Conservation (phyloP, 768 basidiomycete genomes). For the Polyporus arcularius region DNA sequence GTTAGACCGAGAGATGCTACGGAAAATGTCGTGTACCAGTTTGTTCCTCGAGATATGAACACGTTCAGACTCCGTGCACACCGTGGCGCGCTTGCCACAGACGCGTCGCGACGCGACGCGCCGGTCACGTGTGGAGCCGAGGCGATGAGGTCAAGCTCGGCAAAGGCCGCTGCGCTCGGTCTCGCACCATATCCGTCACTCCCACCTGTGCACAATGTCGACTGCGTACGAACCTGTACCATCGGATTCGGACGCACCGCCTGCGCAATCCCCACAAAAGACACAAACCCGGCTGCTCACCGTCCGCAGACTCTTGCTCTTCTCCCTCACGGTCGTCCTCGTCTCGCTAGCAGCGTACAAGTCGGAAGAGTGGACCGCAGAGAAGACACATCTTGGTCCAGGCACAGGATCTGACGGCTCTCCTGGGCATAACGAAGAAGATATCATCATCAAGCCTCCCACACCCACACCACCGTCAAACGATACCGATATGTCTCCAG, state of each 20-base stretch:
- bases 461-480: not conserved
- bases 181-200: slow-evolving; percentile 6
- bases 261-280: slow-evolving; percentile 18
- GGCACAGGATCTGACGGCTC: not conserved
- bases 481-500: slow-evolving; percentile 37
- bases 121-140: slow-evolving; percentile 8
- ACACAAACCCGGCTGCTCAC: slow-evolving; percentile 29
- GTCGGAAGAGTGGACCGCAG: slow-evolving; percentile 43
- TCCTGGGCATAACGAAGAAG: slow-evolving; percentile 4
- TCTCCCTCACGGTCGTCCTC: slow-evolving; percentile 38
- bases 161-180: slow-evolving; percentile 10
- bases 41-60: no score
- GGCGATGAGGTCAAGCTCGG: slow-evolving; percentile 17
- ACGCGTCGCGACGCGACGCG: slow-evolving; percentile 17
- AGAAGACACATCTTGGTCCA: not conserved
- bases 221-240: slow-evolving; percentile 36
- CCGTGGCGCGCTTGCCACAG: not conserved
- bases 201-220: not conserved
- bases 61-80: no score
- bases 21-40: no score
- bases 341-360: slow-evolving; percentile 45
- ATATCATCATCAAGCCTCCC: slow-evolving; percentile 3
- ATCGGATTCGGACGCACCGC: slow-evolving; percentile 28
- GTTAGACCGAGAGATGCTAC: not conserved
- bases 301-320: slow-evolving; percentile 34